Evolutionary conservation across 2,329 filamentous ascomycete genomes (phyloP).

Genomic region (Graphilbum fragrans): DNA sequence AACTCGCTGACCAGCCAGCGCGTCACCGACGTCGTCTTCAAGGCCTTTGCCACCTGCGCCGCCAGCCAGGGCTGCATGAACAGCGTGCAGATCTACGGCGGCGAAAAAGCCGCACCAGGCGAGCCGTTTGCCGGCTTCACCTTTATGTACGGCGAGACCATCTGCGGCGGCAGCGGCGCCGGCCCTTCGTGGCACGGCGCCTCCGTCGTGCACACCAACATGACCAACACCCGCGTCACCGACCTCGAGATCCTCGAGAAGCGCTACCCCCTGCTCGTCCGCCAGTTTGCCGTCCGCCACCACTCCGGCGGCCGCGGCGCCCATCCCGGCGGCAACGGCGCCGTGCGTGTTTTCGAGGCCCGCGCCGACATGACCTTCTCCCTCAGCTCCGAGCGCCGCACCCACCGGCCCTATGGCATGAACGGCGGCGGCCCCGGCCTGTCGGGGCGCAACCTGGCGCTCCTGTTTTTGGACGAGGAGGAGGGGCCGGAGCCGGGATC

Average conservation of each 20-base stretch:
- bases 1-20: conserved; percentile 16
- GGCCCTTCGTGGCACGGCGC: conserved; percentile 63
- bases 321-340: conserved; percentile 63
- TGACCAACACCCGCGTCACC: conserved; percentile 79
- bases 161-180: conserved; percentile 65
- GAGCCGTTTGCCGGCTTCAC: conserved; percentile 57
- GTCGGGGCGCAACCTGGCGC: conserved; percentile 73
- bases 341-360: conserved; percentile 71
- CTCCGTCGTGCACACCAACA: conserved; percentile 68
- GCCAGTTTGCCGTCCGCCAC: conserved; percentile 53
- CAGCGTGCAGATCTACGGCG: conserved; percentile 74
- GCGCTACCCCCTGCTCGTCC: conserved; percentile 60
- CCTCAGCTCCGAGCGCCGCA: conserved; percentile 52
- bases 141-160: conserved; percentile 83
- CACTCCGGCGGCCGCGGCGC: conserved; percentile 54
- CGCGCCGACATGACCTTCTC: conserved; percentile 16
- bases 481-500: too few relatives aligned
- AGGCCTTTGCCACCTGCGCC: conserved; percentile 67
- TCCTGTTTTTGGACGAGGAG: too few relatives aligned
- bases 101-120: conserved; percentile 44
- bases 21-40: conserved; percentile 39
- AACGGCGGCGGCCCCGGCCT: conserved; percentile 79
- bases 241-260: conserved; percentile 71
- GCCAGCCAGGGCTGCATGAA: conserved; percentile 74
- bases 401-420: conserved; percentile 70